Percentiles rank a stretch among this genome's conserved stretches.
Evolutionary conservation across 2,329 filamentous ascomycete species (phyloP).

Genomic region (Helotiales sp.): DNA sequence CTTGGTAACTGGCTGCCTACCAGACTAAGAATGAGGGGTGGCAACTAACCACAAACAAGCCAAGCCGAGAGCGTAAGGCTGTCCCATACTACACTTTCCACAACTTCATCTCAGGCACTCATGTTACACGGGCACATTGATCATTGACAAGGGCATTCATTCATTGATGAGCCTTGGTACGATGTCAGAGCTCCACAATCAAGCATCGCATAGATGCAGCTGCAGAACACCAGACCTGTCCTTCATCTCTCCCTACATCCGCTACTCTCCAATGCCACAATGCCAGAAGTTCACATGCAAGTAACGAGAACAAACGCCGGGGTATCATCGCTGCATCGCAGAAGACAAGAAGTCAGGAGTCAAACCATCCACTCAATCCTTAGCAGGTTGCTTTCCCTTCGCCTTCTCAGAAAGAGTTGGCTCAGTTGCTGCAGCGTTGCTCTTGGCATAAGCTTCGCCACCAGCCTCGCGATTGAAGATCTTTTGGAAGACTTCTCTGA

Average conservation of each 20-base stretch:
- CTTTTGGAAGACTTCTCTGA: background rate
- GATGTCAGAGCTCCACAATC: background rate
- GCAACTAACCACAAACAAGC: background rate
- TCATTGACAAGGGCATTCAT: background rate
- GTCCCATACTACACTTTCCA: background rate
- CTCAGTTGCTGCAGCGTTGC: background rate
- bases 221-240: background rate
- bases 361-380: background rate
- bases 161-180: background rate
- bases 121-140: background rate
- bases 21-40: background rate
- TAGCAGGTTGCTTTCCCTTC: conserved; percentile 1
- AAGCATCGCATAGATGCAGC: background rate
- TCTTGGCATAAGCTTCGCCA: background rate
- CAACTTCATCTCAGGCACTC: background rate
- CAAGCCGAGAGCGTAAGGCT: background rate
- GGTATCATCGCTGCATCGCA: background rate
- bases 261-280: background rate
- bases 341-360: background rate
- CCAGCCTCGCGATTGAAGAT: background rate
- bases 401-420: background rate
- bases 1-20: background rate
- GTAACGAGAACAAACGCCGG: background rate
- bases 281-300: background rate
- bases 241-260: background rate